Evolutionary conservation across 2,329 filamentous ascomycete genomes (phyloP).

Genomic region (Aspergillus quadricinctus): DNA sequence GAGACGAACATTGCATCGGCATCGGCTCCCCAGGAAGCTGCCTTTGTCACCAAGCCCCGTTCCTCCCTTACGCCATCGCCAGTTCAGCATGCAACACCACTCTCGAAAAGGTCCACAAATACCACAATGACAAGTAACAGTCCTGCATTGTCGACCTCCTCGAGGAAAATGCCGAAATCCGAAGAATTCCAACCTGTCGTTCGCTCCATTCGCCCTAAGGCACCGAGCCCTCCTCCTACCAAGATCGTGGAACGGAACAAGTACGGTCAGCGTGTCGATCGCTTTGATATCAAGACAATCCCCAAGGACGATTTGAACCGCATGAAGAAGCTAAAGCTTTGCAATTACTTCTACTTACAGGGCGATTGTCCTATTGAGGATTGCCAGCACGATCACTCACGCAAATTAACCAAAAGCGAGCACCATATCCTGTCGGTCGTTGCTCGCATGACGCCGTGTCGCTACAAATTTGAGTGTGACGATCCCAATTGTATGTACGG

Average conservation of each 20-base stretch:
- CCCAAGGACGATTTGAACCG: conserved; percentile 54
- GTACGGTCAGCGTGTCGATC: conserved; percentile 57
- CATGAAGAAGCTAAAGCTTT: conserved; percentile 59
- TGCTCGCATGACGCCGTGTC: conserved; percentile 60
- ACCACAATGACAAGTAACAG: conserved; percentile 35
- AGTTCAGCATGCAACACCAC: conserved; percentile 25
- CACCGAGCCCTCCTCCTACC: conserved; percentile 24
- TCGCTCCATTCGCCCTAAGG: conserved; percentile 37
- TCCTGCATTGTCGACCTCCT: conserved; percentile 30
- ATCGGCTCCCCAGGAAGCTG: conserved; percentile 32
- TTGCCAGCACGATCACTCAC: conserved; percentile 53
- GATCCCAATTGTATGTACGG: conserved; percentile 61
- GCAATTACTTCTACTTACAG: conserved; percentile 59
- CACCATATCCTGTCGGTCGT: conserved; percentile 53
- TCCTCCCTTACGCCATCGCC: conserved; percentile 34
- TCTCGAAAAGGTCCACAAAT: conserved; percentile 38
- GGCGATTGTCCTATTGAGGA: conserved; percentile 53
- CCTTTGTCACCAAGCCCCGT: conserved; percentile 25
- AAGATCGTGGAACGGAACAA: conserved; percentile 52
- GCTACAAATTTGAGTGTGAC: conserved; percentile 53
- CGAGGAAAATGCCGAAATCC: conserved; percentile 35
- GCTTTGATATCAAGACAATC: conserved; percentile 47
- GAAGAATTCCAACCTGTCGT: conserved; percentile 34
- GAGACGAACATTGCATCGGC: conserved; percentile 45
- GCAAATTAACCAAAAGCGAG: conserved; percentile 52